Evolutionary conservation across 2,329 filamentous ascomycete species (phyloP).

Genomic region (Penicillium fuscoglaucum): DNA sequence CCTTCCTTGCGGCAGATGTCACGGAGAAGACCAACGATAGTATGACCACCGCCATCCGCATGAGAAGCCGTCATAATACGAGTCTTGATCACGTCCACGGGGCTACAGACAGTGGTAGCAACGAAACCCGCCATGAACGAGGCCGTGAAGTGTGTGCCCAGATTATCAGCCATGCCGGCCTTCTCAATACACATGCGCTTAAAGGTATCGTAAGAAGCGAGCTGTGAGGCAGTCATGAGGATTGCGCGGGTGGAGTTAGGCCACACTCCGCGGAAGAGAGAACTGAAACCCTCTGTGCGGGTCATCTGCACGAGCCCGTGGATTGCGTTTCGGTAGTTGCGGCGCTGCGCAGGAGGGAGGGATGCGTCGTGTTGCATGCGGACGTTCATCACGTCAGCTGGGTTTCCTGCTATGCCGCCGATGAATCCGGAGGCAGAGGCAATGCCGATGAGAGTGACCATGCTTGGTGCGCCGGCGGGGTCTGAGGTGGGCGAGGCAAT

Average conservation of each 20-base stretch:
- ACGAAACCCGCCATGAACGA: conserved; percentile 65
- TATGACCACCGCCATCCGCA: conserved; percentile 43
- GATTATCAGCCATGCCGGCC: conserved; percentile 55
- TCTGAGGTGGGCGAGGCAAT: conserved; percentile 47
- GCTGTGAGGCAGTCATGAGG: conserved; percentile 66
- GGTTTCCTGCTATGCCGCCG: conserved; percentile 88
- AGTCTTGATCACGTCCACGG: conserved; percentile 68
- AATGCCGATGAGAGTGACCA: conserved; percentile 77
- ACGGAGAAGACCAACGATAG: conserved; percentile 51
- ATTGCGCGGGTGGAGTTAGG: conserved; percentile 63
- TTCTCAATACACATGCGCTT: conserved; percentile 57
- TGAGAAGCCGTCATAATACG: conserved; percentile 60
- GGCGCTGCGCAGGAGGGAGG: conserved; percentile 68
- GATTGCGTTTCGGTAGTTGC: conserved; percentile 87
- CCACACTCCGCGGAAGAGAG: conserved; percentile 75
- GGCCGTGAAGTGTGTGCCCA: conserved; percentile 62
- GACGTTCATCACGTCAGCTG: conserved; percentile 94
- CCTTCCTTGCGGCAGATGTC: conserved; percentile 60
- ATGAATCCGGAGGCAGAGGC: conserved; percentile 81
- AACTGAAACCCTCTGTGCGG: conserved; percentile 73
- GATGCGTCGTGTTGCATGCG: conserved; percentile 95
- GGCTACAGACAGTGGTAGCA: conserved; percentile 66
- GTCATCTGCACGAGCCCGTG: conserved; percentile 85
- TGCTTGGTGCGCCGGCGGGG: conserved; percentile 58
- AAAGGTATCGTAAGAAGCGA: conserved; percentile 65